Conservation (phyloP, 1,284 basidiomycete species). For the Tilletia walkeri region DNA sequence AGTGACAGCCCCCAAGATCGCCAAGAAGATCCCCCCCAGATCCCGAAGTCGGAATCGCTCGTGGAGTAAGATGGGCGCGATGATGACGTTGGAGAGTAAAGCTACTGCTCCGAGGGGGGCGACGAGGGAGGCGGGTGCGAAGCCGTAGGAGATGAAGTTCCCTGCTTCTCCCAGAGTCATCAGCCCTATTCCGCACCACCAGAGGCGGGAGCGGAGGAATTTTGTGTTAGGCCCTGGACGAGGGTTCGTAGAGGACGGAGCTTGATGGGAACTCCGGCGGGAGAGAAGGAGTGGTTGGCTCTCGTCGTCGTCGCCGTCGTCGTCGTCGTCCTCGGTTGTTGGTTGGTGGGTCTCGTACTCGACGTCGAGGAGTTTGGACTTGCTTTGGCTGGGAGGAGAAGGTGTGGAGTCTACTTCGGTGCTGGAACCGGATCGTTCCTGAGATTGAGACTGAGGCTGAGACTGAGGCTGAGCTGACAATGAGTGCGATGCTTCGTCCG, state of each 20-base stretch:
- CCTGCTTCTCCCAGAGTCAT: constrained; percentile 90
- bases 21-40: constrained; percentile 67
- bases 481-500: too few relatives aligned
- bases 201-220: constrained; percentile 64
- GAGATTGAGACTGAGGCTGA: not conserved
- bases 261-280: not conserved
- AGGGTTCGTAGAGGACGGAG: not conserved
- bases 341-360: not conserved
- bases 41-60: constrained; percentile 64
- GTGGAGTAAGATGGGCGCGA: constrained; percentile 77
- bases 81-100: constrained; percentile 88
- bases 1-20: constrained; percentile 50
- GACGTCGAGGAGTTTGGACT: constrained; percentile 4
- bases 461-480: not conserved
- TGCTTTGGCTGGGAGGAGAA: constrained; percentile 1
- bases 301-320: constrained; percentile 8
- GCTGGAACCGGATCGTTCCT: not conserved
- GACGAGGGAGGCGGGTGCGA: constrained; percentile 87
- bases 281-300: constrained; percentile 16
- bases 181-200: constrained; percentile 85
- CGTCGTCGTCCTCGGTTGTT: not conserved
- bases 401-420: constrained; percentile 10
- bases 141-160: constrained; percentile 78
- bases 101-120: constrained; percentile 83
- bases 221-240: constrained; percentile 28